These are phyloP conservation scores for Aspergillus mulundensis DNA, from an alignment of 495 filamentous ascomycete genomes.

Conservation along the genomic window DNA sequence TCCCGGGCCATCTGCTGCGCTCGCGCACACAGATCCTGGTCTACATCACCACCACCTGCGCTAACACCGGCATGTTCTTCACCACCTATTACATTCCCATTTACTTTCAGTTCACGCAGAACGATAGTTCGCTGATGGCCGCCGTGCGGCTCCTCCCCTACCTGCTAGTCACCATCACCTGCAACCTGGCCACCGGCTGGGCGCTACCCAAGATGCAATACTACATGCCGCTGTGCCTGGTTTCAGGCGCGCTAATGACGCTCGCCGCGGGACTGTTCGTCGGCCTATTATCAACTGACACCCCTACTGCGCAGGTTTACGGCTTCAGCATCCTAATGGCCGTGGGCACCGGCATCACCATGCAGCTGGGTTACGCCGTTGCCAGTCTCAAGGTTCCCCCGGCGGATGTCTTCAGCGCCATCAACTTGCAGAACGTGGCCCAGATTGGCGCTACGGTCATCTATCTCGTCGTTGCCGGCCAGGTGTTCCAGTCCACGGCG, in stretches of 20 bases:
- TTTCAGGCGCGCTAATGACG: neutral
- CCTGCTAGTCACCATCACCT: constrained; percentile 44
- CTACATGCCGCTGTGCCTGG: constrained; percentile 6
- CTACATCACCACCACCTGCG: constrained; percentile 33
- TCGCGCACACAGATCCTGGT: constrained; percentile 36
- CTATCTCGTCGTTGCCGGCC: neutral
- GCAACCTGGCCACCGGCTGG: neutral
- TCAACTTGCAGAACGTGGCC: neutral
- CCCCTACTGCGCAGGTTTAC: neutral
- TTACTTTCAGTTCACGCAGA: constrained; percentile 56
- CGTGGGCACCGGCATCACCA: neutral
- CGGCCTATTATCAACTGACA: neutral
- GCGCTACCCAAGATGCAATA: neutral
- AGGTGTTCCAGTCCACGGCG: neutral
- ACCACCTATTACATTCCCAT: constrained; percentile 52
- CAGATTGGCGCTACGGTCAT: neutral
- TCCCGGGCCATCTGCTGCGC: constrained; percentile 49
- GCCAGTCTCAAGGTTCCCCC: neutral
- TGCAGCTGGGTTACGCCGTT: neutral
- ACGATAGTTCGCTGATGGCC: constrained; percentile 44
- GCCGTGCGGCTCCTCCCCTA: constrained; percentile 58
- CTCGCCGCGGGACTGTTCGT: neutral
- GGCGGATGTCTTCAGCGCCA: neutral
- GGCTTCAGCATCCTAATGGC: neutral
- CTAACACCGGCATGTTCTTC: constrained; percentile 23